phyloP scores from a whole-genome alignment of 768 basidiomycete genomes.

The Trametes gibbosa region DNA sequence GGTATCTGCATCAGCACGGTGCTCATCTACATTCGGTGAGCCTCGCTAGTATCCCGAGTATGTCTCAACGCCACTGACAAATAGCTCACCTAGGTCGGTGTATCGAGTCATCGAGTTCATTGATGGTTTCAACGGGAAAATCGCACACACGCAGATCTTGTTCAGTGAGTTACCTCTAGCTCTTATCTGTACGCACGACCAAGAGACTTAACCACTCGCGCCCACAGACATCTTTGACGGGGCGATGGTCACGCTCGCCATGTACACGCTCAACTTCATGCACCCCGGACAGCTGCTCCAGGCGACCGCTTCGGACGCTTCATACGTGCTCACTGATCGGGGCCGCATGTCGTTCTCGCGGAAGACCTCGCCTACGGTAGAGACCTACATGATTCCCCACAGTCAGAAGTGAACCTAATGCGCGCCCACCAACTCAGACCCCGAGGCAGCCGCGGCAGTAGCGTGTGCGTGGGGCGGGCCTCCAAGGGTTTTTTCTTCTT shows the following conservation, averaged over 20 bases:
- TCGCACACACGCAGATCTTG: constrained; percentile 45
- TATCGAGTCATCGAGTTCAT: constrained; percentile 51
- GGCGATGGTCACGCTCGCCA: constrained; percentile 43
- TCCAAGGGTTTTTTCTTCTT: neutral
- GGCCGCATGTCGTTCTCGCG: constrained; percentile 1
- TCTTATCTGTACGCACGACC: neutral
- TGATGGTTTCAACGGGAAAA: constrained; percentile 48
- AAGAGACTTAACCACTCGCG: neutral
- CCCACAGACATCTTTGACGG: constrained; percentile 48
- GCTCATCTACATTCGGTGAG: constrained; percentile 30
- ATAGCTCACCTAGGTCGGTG: constrained; percentile 35
- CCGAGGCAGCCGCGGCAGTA: too few relatives aligned
- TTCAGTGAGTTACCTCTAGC: constrained; percentile 35
- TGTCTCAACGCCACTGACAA: neutral
- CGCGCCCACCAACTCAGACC: neutral
- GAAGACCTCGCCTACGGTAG: constrained; percentile 1
- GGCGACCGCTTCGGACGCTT: neutral
- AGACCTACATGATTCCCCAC: neutral
- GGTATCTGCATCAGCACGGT: constrained; percentile 26
- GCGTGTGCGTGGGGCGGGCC: too few relatives aligned
- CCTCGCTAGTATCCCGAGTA: neutral
- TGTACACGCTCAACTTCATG: constrained; percentile 42
- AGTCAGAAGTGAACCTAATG: neutral
- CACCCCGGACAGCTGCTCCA: constrained; percentile 40
- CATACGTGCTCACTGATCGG: neutral